Conservation (phyloP, 2,329 filamentous ascomycete genomes). For the Fulvia fulva region DNA sequence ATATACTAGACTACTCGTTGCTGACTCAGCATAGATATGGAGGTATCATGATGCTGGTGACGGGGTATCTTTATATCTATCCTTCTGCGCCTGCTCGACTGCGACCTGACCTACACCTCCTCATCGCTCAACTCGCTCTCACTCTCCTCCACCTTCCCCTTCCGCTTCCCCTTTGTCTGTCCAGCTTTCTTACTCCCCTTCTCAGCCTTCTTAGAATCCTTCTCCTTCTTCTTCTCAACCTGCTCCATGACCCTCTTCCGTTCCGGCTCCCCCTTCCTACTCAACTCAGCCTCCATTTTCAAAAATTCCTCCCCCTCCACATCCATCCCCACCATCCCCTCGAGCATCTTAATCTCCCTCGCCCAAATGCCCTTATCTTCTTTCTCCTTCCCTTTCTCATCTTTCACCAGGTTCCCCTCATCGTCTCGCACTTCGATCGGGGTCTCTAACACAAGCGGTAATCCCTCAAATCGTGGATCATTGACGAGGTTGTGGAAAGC, state of each 20-base stretch:
- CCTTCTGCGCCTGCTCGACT: no score
- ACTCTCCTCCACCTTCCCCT: conserved; percentile 37
- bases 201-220: conserved; percentile 48
- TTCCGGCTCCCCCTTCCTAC: conserved; percentile 65
- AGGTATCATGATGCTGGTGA: not conserved
- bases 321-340: conserved; percentile 82
- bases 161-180: conserved; percentile 37
- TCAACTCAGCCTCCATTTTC: conserved; percentile 60
- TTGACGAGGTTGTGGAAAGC: conserved; percentile 93
- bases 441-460: conserved; percentile 96
- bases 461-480: conserved; percentile 64
- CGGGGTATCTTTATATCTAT: no score
- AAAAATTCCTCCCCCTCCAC: conserved; percentile 68
- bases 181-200: conserved; percentile 29
- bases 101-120: no score
- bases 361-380: conserved; percentile 87
- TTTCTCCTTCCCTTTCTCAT: conserved; percentile 46
- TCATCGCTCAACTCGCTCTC: conserved; percentile 38
- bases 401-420: conserved; percentile 53
- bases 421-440: conserved; percentile 71
- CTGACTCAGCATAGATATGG: no score
- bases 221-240: conserved; percentile 68
- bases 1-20: no score
- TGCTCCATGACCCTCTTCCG: conserved; percentile 72
- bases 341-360: conserved; percentile 88